phyloP scores from a whole-genome alignment of 331 rosid genomes.

The Pyracantha coccinea region DNA sequence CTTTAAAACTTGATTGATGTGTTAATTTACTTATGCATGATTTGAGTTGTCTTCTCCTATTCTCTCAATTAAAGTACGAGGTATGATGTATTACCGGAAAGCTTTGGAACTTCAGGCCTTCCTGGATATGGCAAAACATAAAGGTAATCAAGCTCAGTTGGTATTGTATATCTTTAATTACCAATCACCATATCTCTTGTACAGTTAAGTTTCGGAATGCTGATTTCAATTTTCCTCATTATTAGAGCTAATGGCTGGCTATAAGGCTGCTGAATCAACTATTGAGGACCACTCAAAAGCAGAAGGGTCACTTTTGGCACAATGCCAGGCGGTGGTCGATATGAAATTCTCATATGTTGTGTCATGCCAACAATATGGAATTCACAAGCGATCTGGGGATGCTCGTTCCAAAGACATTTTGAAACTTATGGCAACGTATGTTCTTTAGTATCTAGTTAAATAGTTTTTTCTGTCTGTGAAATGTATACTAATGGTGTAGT shows the following conservation, averaged over 20 bases:
- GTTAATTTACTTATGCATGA: neutral
- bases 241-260: constrained; percentile 69
- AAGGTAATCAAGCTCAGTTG: constrained; percentile 42
- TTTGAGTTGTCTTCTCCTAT: neutral
- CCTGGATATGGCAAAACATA: constrained; percentile 85
- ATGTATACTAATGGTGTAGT: neutral
- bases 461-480: neutral
- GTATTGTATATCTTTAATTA: neutral
- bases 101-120: constrained; percentile 97
- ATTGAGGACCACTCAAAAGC: constrained; percentile 32
- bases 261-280: constrained; percentile 82
- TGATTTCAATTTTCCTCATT: constrained; percentile 7
- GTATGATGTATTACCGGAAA: constrained; percentile 96
- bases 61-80: constrained; percentile 55
- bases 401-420: constrained; percentile 74
- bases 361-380: constrained; percentile 87
- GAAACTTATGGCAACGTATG: constrained; percentile 76
- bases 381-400: constrained; percentile 78
- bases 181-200: constrained; percentile 1
- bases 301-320: constrained; percentile 64
- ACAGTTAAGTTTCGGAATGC: constrained; percentile 3
- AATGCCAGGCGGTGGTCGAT: constrained; percentile 82
- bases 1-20: neutral
- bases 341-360: constrained; percentile 88
- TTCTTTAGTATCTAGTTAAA: neutral